Evolutionary conservation across 805 yeast genomes (phyloP).

Genomic region (Torulaspora quercuum): DNA sequence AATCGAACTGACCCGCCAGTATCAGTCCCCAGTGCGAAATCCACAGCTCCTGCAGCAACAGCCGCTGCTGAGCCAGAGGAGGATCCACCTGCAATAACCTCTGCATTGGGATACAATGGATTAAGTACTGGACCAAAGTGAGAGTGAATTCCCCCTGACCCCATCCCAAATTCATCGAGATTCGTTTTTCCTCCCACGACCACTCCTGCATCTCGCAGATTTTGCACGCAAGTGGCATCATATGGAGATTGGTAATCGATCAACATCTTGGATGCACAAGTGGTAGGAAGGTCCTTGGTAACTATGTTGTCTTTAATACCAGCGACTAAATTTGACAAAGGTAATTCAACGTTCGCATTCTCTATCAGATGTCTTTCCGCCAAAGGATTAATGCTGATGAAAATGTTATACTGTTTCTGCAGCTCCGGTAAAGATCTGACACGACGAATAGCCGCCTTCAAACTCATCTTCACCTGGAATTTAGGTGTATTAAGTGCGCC

Average conservation of each 20-base stretch:
- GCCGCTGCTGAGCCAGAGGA: constrained; percentile 97
- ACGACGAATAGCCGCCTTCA: constrained; percentile 16
- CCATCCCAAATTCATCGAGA: constrained; percentile 98
- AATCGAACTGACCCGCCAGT: constrained; percentile 95
- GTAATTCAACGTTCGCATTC: constrained; percentile 12
- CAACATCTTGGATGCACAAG: constrained; percentile 73
- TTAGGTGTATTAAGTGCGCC: background rate
- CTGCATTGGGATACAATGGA: constrained; percentile 41
- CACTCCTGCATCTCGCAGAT: constrained; percentile 53
- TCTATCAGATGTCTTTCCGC: constrained; percentile 13
- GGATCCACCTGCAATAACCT: constrained; percentile 76
- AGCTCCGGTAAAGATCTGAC: constrained; percentile 18
- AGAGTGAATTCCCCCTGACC: constrained; percentile 62
- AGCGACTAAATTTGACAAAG: constrained; percentile 36
- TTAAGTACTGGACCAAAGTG: constrained; percentile 57
- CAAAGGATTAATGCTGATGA: constrained; percentile 39
- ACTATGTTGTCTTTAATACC: constrained; percentile 81
- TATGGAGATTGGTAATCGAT: constrained; percentile 66
- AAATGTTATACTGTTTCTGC: constrained; percentile 39
- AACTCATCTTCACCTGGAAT: constrained; percentile 3
- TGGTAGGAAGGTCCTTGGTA: constrained; percentile 62
- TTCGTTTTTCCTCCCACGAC: constrained; percentile 75
- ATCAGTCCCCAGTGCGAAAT: constrained; percentile 86
- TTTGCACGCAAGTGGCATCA: constrained; percentile 66
- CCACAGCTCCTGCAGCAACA: constrained; percentile 62